Conservation (phyloP, 768 basidiomycete species). For the Leccinum obscurum region DNA sequence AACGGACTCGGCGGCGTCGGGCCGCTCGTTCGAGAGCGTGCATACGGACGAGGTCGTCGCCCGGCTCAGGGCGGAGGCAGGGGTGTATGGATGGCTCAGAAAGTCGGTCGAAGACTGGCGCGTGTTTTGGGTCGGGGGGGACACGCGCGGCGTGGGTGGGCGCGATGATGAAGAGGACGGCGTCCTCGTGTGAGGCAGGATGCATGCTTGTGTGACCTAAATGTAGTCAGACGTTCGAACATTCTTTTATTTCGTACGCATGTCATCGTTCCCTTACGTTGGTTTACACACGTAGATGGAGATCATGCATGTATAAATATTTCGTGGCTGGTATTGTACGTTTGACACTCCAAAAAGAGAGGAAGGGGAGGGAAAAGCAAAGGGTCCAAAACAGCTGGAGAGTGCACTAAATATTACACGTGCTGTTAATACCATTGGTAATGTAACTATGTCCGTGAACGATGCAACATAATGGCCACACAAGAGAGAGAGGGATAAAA, state of each 20-base stretch:
- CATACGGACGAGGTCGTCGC: constrained; percentile 52
- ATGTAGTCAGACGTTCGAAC: not conserved
- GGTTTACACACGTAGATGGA: not conserved
- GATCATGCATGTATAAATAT: constrained; percentile 21
- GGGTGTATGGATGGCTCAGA: constrained; percentile 77
- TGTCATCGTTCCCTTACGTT: not conserved
- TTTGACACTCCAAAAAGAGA: constrained; percentile 17
- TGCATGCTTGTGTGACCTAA: not conserved
- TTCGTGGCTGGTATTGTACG: constrained; percentile 18
- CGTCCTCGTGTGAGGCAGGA: constrained; percentile 24
- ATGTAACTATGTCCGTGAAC: constrained; percentile 23
- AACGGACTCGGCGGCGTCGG: constrained; percentile 46
- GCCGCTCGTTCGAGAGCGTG: constrained; percentile 48
- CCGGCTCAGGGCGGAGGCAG: constrained; percentile 53
- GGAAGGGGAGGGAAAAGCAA: not conserved
- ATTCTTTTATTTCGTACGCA: not conserved
- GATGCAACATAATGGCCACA: constrained; percentile 20
- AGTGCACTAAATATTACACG: constrained; percentile 30
- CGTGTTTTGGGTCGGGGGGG: constrained; percentile 80
- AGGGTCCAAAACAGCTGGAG: constrained; percentile 23
- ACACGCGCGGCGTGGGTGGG: constrained; percentile 32
- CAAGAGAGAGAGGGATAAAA: constrained; percentile 4
- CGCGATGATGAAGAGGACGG: constrained; percentile 32
- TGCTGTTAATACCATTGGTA: constrained; percentile 26
- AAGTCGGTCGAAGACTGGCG: constrained; percentile 76